Base-by-base conservation (phyloP, 106 monocot species). In the Triglochin maritima region DNA sequence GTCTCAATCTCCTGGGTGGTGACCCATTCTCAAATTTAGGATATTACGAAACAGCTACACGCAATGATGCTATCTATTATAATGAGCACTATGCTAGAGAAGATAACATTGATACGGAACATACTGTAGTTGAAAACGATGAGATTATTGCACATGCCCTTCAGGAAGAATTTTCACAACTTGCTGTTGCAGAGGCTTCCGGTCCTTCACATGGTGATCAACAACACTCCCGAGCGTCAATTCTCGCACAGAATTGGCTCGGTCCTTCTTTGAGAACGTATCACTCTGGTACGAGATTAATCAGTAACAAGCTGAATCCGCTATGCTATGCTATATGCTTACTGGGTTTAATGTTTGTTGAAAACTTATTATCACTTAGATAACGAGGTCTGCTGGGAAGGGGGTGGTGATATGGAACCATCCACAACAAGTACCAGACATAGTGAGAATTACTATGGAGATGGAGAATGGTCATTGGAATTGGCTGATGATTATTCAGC, bases 71-170 rank as follows among this genome's bases (percentile, higher is more conserved):
- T 29, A 63, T 17, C 71, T 59, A 43, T 63, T 69, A 72, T 72
- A 15, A 69, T 68, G 56, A 44, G 13, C 70, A 56, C 9, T 68
- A 72, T 67, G 47, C 64, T 9, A 50, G 49, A 63, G 69, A 81
- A 72, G 54, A 47, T 70, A 69, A 68, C 12, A 45, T 49, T 62
- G 42, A 59, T 57, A 46, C 58, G 46, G 72, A 74, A 63, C 17
- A 59, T 54, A 5, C 72, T 71, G 41, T 62, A 63, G 57, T 87
- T 46, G 89, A 94, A 69, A 86, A 80, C 78, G 90, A 90, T 74
- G 94, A 85, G 69, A 60, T 82, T 56, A 85, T 87, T 67, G 87
- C 95, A 44, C 79, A 78, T 69, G 65, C 87, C 72, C 77, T 87
- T 74, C 90, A 87, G 67, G 80, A 90, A 72, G 87, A 90, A 66